These are phyloP conservation scores for Xylaria sp. DNA, from an alignment of 2,329 filamentous ascomycete genomes.

Conservation along the genomic window DNA sequence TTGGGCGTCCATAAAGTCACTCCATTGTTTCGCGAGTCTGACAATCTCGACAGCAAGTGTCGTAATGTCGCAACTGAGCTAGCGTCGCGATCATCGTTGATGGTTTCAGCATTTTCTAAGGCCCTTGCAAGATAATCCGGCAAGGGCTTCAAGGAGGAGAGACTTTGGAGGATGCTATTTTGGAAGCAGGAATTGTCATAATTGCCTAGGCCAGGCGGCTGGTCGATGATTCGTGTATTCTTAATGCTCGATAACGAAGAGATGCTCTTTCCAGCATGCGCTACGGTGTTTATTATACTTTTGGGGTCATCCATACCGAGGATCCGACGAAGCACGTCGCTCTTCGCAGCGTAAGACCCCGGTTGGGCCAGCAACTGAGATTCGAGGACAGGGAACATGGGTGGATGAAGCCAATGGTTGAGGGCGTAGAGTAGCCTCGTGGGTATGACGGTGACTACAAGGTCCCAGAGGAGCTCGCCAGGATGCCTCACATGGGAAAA, in stretches of 20 bases:
- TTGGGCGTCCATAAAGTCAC: slow-evolving; percentile 80
- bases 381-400: slow-evolving; percentile 47
- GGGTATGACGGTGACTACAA: slow-evolving; percentile 62
- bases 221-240: slow-evolving; percentile 48
- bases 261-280: slow-evolving; percentile 62
- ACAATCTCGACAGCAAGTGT: slow-evolving; percentile 72
- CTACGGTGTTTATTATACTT: slow-evolving; percentile 61
- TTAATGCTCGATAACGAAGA: slow-evolving; percentile 57
- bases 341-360: slow-evolving; percentile 63
- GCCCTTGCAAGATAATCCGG: slow-evolving; percentile 65
- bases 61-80: slow-evolving; percentile 59
- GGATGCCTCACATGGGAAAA: slow-evolving; percentile 44
- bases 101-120: slow-evolving; percentile 34
- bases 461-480: slow-evolving; percentile 63
- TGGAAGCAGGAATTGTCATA: slow-evolving; percentile 97
- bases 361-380: slow-evolving; percentile 44
- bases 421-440: slow-evolving; percentile 61
- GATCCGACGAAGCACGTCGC: slow-evolving; percentile 66
- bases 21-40: slow-evolving; percentile 72
- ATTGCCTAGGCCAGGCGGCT: slow-evolving; percentile 78
- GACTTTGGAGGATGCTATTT: slow-evolving; percentile 88
- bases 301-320: slow-evolving; percentile 61
- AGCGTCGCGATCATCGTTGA: slow-evolving; percentile 38
- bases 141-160: slow-evolving; percentile 77
- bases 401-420: slow-evolving; percentile 60